Conservation (phyloP, 2,329 filamentous ascomycete species). For the Xylariaceae sp. region DNA sequence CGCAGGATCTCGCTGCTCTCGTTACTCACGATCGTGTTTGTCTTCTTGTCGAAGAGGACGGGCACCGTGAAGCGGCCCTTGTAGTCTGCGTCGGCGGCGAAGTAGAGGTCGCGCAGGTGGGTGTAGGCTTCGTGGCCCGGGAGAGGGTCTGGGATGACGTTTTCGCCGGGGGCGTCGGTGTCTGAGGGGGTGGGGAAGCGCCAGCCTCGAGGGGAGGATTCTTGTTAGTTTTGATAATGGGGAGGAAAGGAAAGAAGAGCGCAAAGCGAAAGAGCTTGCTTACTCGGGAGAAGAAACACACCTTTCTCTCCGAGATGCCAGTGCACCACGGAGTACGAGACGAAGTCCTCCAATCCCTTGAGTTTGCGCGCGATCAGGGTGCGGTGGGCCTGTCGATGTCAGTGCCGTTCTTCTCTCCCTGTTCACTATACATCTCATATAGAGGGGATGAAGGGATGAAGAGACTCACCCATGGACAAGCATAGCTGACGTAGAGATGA, state of each 20-base stretch:
- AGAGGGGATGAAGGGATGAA: background rate
- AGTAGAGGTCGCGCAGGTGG: conserved; percentile 75
- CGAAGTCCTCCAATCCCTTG: conserved; percentile 84
- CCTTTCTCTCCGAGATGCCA: conserved; percentile 71
- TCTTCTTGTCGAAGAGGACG: conserved; percentile 74
- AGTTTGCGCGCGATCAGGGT: conserved; percentile 82
- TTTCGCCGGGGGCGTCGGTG: conserved; percentile 49
- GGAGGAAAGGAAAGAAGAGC: background rate
- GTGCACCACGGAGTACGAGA: conserved; percentile 77
- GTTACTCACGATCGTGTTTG: conserved; percentile 76
- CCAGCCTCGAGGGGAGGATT: conserved; percentile 55
- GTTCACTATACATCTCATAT: background rate
- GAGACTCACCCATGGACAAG: conserved; percentile 71
- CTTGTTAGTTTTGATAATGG: conserved; percentile 11
- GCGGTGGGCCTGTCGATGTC: conserved; percentile 57
- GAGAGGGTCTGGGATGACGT: conserved; percentile 62
- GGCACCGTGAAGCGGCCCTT: conserved; percentile 81
- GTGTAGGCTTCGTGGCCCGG: conserved; percentile 64
- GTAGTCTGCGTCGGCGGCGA: conserved; percentile 66
- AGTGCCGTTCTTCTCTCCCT: background rate
- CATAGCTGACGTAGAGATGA: conserved; percentile 91
- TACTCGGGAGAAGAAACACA: conserved; percentile 21
- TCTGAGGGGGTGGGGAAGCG: conserved; percentile 67
- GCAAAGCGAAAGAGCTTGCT: too few species aligned
- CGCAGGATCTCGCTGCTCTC: conserved; percentile 90